phyloP scores from a whole-genome alignment of 345 rosid genomes.

The Pistacia integerrima region DNA sequence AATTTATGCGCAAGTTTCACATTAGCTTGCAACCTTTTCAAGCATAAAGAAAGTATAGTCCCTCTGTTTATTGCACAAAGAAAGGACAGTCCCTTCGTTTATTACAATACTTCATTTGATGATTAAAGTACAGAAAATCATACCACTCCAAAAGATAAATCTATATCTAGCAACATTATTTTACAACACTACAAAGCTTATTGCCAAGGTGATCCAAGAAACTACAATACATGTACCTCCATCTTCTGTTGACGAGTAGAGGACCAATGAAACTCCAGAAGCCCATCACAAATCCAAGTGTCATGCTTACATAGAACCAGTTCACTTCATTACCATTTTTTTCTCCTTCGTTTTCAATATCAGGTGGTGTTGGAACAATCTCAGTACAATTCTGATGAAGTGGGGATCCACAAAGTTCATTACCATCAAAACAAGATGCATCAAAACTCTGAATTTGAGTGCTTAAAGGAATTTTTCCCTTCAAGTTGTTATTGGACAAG shows the following conservation, averaged over 20 bases:
- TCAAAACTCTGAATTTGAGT: neutral
- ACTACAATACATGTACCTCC: neutral
- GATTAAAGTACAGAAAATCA: neutral
- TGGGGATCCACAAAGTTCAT: slow-evolving; percentile 7
- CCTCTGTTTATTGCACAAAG: too few species aligned
- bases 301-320: neutral
- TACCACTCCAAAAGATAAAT: neutral
- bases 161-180: neutral
- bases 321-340: neutral
- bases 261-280: neutral
- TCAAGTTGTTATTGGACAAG: neutral
- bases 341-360: neutral
- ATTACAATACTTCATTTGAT: neutral
- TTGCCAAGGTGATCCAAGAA: neutral
- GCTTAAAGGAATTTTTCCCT: neutral
- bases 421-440: neutral
- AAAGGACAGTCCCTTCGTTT: neutral
- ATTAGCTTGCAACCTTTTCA: neutral
- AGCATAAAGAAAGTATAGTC: neutral
- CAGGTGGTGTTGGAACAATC: neutral
- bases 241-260: neutral
- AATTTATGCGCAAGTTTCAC: too few species aligned
- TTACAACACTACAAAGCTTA: neutral
- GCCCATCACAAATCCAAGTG: slow-evolving; percentile 14
- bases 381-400: neutral